phyloP scores from a whole-genome alignment of 164 flowering plant species.

The Berberis thunbergii region DNA sequence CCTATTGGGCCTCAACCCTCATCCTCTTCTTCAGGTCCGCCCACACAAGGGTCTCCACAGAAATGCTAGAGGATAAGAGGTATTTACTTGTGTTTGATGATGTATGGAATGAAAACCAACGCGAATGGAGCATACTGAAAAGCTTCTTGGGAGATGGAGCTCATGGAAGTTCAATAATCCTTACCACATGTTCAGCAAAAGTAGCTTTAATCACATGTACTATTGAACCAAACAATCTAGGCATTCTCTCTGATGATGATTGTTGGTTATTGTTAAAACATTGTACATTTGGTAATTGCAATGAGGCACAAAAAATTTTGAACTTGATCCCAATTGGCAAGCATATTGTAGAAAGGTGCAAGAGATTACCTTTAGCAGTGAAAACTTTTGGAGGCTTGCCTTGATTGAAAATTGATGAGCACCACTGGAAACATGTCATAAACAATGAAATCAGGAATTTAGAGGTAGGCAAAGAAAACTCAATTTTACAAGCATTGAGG shows the following conservation, averaged over 20 bases:
- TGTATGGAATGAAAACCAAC: not conserved
- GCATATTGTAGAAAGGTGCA: not conserved
- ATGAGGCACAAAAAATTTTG: not conserved
- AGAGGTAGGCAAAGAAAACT: not conserved
- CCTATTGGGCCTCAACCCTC: too few relatives aligned
- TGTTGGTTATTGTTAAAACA: not conserved
- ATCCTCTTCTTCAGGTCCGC: too few relatives aligned
- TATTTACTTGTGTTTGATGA: conserved; percentile 1
- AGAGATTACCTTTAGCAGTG: not conserved
- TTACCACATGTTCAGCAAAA: not conserved
- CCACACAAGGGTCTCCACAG: too few relatives aligned
- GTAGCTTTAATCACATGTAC: not conserved
- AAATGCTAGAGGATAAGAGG: not conserved
- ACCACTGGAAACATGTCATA: not conserved
- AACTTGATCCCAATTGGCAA: not conserved
- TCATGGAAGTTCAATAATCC: not conserved
- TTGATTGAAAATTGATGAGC: not conserved
- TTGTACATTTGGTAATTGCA: not conserved
- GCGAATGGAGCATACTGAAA: not conserved
- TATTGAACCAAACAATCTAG: not conserved
- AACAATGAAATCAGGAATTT: conserved; percentile 14
- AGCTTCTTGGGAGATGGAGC: not conserved
- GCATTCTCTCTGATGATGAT: not conserved
- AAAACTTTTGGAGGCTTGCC: not conserved
- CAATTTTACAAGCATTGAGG: conserved; percentile 12